Percentiles rank a stretch among this genome's conserved stretches.
phyloP scores from a whole-genome alignment of 1,284 basidiomycete genomes.

The Sporisorium scitamineum region DNA sequence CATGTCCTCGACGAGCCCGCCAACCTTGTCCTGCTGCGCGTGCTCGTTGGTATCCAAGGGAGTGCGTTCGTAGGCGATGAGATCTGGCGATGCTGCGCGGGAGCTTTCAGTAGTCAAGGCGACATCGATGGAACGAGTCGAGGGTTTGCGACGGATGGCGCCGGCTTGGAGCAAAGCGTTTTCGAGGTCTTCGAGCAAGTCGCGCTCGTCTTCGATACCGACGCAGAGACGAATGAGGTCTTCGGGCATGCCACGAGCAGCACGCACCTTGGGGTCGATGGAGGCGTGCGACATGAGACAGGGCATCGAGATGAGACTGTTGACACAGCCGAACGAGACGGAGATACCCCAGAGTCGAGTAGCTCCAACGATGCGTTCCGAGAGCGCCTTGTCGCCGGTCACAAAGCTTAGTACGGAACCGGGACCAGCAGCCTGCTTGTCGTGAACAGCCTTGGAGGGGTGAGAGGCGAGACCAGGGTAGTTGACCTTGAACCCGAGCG shows the following conservation, averaged over 20 bases:
- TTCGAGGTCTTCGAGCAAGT: conserved; percentile 94
- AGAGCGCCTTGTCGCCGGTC: conserved; percentile 89
- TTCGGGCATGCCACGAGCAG: conserved; percentile 93
- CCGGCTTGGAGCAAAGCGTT: conserved; percentile 90
- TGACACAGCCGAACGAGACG: conserved; percentile 97
- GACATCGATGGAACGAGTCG: conserved; percentile 1
- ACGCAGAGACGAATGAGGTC: conserved; percentile 98
- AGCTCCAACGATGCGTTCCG: conserved; percentile 90
- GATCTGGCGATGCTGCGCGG: conserved; percentile 47
- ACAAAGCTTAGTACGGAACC: conserved; percentile 96
- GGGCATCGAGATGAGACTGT: conserved; percentile 98
- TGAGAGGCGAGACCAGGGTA: conserved; percentile 91
- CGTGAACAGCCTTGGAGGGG: conserved; percentile 86
- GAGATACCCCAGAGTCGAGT: conserved; percentile 96
- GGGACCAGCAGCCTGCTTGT: conserved; percentile 80
- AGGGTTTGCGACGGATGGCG: conserved; percentile 75
- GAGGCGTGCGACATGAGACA: conserved; percentile 99
- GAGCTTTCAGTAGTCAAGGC: conserved; percentile 29
- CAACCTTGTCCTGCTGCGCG: conserved; percentile 37
- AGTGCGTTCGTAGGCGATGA: conserved; percentile 34
- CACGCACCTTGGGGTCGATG: conserved; percentile 91
- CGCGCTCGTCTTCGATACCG: conserved; percentile 94
- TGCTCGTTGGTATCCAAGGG: conserved; percentile 36
- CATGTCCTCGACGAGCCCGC: conserved; percentile 49
- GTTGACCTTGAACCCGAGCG: conserved; percentile 90